Evolutionary conservation across 768 basidiomycete species (phyloP), one percentile per base, ranked within the genome.

Genomic region (Leccinum subgranulosum): DNA sequence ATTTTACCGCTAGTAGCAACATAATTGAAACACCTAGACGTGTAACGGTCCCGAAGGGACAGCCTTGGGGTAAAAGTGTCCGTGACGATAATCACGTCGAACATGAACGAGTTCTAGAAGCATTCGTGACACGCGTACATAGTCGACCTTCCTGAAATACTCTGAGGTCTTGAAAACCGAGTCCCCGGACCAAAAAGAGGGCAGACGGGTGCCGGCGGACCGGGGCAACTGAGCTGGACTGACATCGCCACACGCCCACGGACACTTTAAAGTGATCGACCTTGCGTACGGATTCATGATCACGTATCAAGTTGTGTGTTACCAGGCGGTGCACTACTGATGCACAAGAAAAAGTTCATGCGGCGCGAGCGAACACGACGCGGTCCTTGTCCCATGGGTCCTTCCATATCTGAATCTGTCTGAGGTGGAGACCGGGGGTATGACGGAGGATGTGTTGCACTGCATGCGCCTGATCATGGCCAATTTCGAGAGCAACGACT

Each of bases 331-430:
- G 43, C 6, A 47, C 21, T 27, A 31, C 29, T 51, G 62, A 64
- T 29, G 28, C n/a, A 19, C 31, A 45, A 25, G n/a, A 14, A 23
- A 36, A 36, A 17, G 41, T 8, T 78, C 70, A 77, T 64, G 71
- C 56, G 57, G n/a, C 71, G 67, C 68, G 77, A 23, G 77, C 87
- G 60, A 90, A 69, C 15, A 94, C 86, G 49, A 87, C 84, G 60
- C 93, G 82, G 57, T 86, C 79, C 62, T 81, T 83, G 49, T 83
- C 84, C 86, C 86, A 95, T 59, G 86, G 88, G 72, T 95, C 94
- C 58, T 71, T 69, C 92, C 92, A 94, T 36, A 90, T 80, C 65
- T 88, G 60, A 1, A 57, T 39, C 81, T 5, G 84, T 79, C 34
- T 72, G 65, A 60, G 51, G 0, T 63, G 65, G 48, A 90, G 68